Evolutionary conservation across 2,329 filamentous ascomycete species (phyloP).

Genomic region (Pseudocercospora pini-densiflorae): DNA sequence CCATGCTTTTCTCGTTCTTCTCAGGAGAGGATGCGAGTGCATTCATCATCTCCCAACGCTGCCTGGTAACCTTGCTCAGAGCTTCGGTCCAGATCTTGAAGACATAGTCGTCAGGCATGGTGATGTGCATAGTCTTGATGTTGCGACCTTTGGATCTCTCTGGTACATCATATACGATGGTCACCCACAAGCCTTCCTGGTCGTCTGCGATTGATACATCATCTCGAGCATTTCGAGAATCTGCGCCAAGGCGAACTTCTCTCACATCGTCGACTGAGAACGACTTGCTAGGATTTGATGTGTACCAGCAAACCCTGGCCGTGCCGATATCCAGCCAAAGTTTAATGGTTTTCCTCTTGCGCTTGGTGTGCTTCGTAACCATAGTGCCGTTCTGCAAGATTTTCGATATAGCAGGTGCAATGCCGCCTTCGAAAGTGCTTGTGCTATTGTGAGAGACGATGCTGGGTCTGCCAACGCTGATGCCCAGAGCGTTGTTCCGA

Average conservation of each 20-base stretch:
- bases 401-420: conserved; percentile 75
- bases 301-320: conserved; percentile 88
- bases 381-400: conserved; percentile 77
- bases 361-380: conserved; percentile 84
- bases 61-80: conserved; percentile 80
- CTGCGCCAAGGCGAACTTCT: conserved; percentile 80
- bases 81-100: conserved; percentile 83
- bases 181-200: conserved; percentile 79
- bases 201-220: conserved; percentile 74
- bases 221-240: conserved; percentile 86
- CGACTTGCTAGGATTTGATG: conserved; percentile 74
- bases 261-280: conserved; percentile 96
- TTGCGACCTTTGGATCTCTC: conserved; percentile 73
- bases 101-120: conserved; percentile 73
- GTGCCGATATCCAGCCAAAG: conserved; percentile 81
- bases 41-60: conserved; percentile 87
- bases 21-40: conserved; percentile 78
- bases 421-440: conserved; percentile 47
- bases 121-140: conserved; percentile 82
- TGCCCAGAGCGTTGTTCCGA: conserved; percentile 49
- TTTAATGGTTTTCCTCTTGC: conserved; percentile 72
- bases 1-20: conserved; percentile 75
- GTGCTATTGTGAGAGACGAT: conserved; percentile 37
- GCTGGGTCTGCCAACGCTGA: conserved; percentile 39
- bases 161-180: conserved; percentile 81